A percentile compares a stretch with the other conserved stretches of the same genome.
Evolutionary conservation across 2,329 filamentous ascomycete genomes (phyloP).

Genomic region (Penicillium nordicum): DNA sequence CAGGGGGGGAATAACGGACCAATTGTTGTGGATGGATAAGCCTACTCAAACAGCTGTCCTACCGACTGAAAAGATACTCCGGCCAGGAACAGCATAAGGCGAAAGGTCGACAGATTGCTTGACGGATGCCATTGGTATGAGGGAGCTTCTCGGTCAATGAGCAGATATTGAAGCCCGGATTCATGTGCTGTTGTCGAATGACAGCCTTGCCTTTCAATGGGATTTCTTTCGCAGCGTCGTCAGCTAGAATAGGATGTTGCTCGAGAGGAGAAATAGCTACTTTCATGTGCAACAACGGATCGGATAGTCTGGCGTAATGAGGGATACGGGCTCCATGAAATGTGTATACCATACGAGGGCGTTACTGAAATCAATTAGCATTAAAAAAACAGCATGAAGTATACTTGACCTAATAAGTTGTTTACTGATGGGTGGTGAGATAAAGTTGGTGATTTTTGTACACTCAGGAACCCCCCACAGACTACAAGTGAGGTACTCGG

Average conservation of each 20-base stretch:
- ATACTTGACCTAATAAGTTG: not conserved
- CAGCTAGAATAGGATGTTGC: not conserved
- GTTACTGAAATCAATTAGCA: not conserved
- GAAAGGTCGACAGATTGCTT: too few species aligned
- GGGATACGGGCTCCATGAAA: not conserved
- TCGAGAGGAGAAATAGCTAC: not conserved
- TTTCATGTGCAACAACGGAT: not conserved
- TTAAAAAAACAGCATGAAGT: not conserved
- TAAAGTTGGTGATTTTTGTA: not conserved
- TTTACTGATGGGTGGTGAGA: not conserved
- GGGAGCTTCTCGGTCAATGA: not conserved
- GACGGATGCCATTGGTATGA: not conserved
- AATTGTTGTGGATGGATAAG: not conserved
- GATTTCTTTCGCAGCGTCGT: too few species aligned
- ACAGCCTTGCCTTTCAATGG: not conserved
- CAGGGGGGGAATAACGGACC: not conserved
- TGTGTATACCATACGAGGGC: constrained; percentile 4
- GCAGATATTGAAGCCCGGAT: not conserved
- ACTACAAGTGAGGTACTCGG: not conserved
- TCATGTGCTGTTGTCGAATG: not conserved
- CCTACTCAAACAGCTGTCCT: not conserved
- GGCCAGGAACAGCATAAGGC: not conserved
- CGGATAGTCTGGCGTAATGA: not conserved
- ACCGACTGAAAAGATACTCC: not conserved
- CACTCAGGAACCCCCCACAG: not conserved